Evolutionary conservation across 1,139 yeast species (phyloP), one percentile per base, ranked within the genome.

Genomic region (Protomyces inouyei): DNA sequence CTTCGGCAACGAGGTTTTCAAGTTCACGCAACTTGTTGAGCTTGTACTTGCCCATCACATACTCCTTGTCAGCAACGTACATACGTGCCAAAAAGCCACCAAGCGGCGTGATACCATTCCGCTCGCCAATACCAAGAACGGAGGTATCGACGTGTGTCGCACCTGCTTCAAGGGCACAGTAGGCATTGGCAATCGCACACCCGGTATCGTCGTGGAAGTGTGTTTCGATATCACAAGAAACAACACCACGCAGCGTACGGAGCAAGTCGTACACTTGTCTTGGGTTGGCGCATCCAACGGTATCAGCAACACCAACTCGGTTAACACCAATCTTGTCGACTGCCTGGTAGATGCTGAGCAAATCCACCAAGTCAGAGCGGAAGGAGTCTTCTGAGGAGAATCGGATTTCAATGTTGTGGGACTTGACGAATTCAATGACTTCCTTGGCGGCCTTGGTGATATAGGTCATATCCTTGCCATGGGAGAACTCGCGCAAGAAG

Each of bases 121-220:
- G 86, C 83, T 93, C 98, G 79, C 98, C 98, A 71, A 93, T 93
- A 74, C 98, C 98, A 73, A 93, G 84, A 8, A 93, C 98, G 18
- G 96, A 87, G 54, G 90, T 96, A 78, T 93, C 98, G 72, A 93
- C 90, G 74, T 92, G 83, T 75, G 85, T 86, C 70, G 98, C 98
- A 74, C 98, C 98, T 64, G 95, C 98, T 79, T 93, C 98, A 73
- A 93, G 83, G 18, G 98, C 98, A 68, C 97, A 89, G 82, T 93
- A 93, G 57, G 98, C 97, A 76, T 93, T 93, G 68, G 98, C 97
- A 79, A 93, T 89, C 71, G 98, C 98, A 81, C 98, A 92, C 67
- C 98, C 98, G 54, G 98, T 93, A 77, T 93, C 98, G 76, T 93
- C 90, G 80, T 93, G 98, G 90, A 93, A 93, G 79, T 93, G 98